Conservation (phyloP, 116 monocot genomes). For the Trichopus zeylanicus region DNA sequence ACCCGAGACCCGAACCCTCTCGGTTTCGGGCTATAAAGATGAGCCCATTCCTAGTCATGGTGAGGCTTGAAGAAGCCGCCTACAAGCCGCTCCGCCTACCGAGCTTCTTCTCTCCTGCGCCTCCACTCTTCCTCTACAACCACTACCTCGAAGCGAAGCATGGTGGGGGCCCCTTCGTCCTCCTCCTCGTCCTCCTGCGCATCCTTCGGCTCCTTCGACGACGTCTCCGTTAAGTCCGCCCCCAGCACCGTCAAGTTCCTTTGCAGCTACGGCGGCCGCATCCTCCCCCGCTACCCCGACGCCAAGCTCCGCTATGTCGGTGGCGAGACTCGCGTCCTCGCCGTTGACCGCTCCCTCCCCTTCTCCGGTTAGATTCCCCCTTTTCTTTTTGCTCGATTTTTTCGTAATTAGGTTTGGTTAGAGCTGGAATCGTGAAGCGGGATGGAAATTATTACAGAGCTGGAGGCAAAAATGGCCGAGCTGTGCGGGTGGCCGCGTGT, state of each 20-base stretch:
- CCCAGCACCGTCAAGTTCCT: constrained; percentile 44
- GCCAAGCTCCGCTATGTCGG: constrained; percentile 68
- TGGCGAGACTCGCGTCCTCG: constrained; percentile 59
- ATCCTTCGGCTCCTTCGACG: constrained; percentile 33
- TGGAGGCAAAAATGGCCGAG: constrained; percentile 47
- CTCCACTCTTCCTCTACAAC: neutral
- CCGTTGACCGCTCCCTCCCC: constrained; percentile 57
- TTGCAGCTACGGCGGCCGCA: constrained; percentile 70
- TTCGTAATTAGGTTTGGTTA: neutral
- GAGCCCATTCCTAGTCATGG: neutral
- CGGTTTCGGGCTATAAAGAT: constrained; percentile 14
- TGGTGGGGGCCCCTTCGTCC: constrained; percentile 29
- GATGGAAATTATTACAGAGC: constrained; percentile 23
- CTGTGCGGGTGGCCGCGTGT: constrained; percentile 50
- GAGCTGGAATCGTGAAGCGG: neutral
- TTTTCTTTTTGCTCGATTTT: neutral
- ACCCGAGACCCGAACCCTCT: too few species aligned
- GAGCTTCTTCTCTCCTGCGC: neutral
- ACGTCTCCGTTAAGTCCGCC: constrained; percentile 9
- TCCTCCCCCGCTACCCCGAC: constrained; percentile 55
- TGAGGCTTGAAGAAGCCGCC: constrained; percentile 11
- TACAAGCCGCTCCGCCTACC: neutral
- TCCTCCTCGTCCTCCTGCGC: constrained; percentile 29
- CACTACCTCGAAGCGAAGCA: neutral
- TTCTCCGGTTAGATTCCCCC: constrained; percentile 36